Evolutionary conservation across 2,329 filamentous ascomycete genomes (phyloP).

Genomic region (Curvularia eragrostidis): DNA sequence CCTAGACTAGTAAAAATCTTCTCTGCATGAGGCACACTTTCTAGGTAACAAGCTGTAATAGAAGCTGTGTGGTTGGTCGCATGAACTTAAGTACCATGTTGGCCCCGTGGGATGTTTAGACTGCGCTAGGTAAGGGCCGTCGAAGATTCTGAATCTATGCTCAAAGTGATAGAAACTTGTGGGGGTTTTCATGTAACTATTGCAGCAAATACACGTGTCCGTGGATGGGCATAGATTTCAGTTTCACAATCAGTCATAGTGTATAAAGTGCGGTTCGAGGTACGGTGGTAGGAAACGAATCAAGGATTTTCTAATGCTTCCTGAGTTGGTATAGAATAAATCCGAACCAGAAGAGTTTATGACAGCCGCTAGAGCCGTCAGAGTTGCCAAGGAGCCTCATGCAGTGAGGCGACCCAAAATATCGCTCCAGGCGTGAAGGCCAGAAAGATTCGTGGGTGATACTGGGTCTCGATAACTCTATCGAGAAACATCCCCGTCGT

Average conservation of each 20-base stretch:
- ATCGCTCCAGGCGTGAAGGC: conserved; percentile 3
- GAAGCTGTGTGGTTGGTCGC: conserved; percentile 23
- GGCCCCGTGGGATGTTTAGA: conserved; percentile 20
- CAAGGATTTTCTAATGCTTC: neutral
- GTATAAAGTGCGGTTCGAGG: conserved; percentile 5
- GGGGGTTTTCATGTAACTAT: neutral
- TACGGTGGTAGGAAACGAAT: neutral
- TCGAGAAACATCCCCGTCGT: conserved; percentile 16
- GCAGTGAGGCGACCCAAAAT: neutral
- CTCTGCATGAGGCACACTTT: conserved; percentile 7
- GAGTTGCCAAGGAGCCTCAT: neutral
- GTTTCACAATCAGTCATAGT: neutral
- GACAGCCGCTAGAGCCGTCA: neutral
- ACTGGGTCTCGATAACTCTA: neutral
- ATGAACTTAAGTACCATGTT: conserved; percentile 33
- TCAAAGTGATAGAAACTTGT: conserved; percentile 4
- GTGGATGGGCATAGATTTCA: neutral
- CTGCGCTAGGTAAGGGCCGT: conserved; percentile 9
- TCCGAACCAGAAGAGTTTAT: neutral
- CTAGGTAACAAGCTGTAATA: conserved; percentile 18
- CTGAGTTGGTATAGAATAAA: neutral
- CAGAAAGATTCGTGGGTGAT: neutral
- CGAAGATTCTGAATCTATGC: conserved; percentile 12
- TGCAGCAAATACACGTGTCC: neutral
- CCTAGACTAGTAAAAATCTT: conserved; percentile 16